phyloP scores from a whole-genome alignment of 1,284 basidiomycete species.

The Malassezia obtusa region DNA sequence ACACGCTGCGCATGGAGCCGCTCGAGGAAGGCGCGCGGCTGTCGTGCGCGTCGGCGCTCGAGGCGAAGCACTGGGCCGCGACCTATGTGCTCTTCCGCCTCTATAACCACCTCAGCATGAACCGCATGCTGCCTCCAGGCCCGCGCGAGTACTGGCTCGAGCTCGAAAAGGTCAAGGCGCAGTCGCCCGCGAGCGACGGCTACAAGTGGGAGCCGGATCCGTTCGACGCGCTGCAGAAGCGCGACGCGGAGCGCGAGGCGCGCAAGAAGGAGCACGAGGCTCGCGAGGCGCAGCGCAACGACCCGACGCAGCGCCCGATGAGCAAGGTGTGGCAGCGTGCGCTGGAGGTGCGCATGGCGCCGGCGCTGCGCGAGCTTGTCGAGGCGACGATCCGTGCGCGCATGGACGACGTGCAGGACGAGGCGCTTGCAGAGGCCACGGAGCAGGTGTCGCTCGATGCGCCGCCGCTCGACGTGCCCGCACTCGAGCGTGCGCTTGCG shows the following conservation, averaged over 20 bases:
- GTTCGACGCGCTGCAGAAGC: conserved; percentile 38
- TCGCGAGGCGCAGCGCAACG: conserved; percentile 19
- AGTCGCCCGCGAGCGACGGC: conserved; percentile 27
- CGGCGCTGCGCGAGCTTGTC: conserved; percentile 64
- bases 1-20: conserved; percentile 39
- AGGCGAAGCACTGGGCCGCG: conserved; percentile 48
- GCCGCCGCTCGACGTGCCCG: conserved; percentile 18
- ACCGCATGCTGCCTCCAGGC: conserved; percentile 41
- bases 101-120: conserved; percentile 37
- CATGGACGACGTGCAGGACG: conserved; percentile 32
- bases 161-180: conserved; percentile 39
- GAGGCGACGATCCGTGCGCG: conserved; percentile 74
- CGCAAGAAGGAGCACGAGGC: conserved; percentile 25
- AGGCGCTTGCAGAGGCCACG: conserved; percentile 7
- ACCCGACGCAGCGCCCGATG: conserved; percentile 26
- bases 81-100: conserved; percentile 47
- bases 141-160: conserved; percentile 44
- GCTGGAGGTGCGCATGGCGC: conserved; percentile 78
- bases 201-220: conserved; percentile 46
- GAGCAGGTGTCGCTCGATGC: not conserved
- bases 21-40: conserved; percentile 34
- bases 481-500: conserved; percentile 30
- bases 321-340: conserved; percentile 58
- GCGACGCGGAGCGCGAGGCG: conserved; percentile 33
- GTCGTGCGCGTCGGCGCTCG: conserved; percentile 26